Evolutionary conservation across 2,329 filamentous ascomycete genomes (phyloP).

Genomic region (Phialocephala subalpina): DNA sequence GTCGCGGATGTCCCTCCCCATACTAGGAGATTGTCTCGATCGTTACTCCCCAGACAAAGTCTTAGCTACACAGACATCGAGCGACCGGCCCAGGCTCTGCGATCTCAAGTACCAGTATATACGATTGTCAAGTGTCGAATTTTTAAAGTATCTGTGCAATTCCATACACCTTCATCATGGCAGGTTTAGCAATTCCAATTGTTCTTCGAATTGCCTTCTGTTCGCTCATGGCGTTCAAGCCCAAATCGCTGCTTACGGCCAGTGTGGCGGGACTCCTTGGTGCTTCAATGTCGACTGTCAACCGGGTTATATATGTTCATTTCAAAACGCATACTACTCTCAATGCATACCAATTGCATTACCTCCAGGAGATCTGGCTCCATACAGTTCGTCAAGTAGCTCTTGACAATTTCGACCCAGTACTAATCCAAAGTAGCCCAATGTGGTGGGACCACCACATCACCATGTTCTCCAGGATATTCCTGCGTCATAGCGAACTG

Average conservation of each 20-base stretch:
- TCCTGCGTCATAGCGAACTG: too few species aligned
- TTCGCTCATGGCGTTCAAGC: neutral
- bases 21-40: neutral
- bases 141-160: neutral
- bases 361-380: neutral
- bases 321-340: neutral
- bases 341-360: neutral
- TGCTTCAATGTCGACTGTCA: neutral
- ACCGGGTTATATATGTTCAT: neutral
- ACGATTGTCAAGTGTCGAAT: neutral
- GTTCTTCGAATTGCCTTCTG: neutral
- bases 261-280: neutral
- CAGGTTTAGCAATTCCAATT: neutral
- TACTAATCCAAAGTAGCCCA: too few species aligned
- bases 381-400: neutral
- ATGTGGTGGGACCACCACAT: too few species aligned
- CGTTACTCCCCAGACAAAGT: constrained; percentile 5
- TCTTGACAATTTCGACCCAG: too few species aligned
- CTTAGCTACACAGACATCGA: constrained; percentile 3
- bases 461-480: too few species aligned
- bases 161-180: neutral
- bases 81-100: neutral
- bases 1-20: neutral
- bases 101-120: neutral
- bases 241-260: neutral